Base-by-base conservation (phyloP, 768 basidiomycete genomes). In the Boletus insuetus region DNA sequence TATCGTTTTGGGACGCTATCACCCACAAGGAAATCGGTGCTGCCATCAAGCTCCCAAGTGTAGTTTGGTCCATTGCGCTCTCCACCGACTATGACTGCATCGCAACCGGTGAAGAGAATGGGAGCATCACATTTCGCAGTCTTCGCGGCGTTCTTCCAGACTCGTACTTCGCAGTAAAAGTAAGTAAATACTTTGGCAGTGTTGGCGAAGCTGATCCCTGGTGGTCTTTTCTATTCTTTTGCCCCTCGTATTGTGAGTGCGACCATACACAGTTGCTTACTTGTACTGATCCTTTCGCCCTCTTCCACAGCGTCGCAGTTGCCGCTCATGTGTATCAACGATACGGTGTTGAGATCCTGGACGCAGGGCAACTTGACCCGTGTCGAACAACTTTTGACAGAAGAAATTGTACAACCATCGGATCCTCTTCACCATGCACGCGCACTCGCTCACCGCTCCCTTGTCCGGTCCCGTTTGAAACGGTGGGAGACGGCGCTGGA, bases 1-100 rank as follows among this genome's bases (percentile, higher is more conserved):
- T 57, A 4, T 58, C 54, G 1, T 57, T 59, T 37, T 57, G 55
- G 51, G 51, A 56, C 16, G 26, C 29, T 22, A 13, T 12, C 17
- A 49, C 46, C 1, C 20, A 35, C 22, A 3, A 35, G 29, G 46
- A 44, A 35, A 49, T 58, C 2, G 56, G 56, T 3, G 3, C 14
- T 12, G 46, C 6, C 7, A 20, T 47, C 29, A 20, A 44, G 0
- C 8, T 26, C 4, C 5, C 20, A 13, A 22, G 29, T 17, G 0
- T 1, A 0, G 16, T 49, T 35, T 29, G 35, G 40, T 52, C 38
- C 2, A 31, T 49, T 3, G 42, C 50, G 3, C 51, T 58, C 20
- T 59, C 51, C 6, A 20, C 51, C 0, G 7, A 52, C 14, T 22
- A 58, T 16, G 46, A 51, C n/a, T 41, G 16, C 22, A 41, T 59